Evolutionary conservation across 2,329 filamentous ascomycete species (phyloP).

Genomic region (Drechslerella dactyloides): DNA sequence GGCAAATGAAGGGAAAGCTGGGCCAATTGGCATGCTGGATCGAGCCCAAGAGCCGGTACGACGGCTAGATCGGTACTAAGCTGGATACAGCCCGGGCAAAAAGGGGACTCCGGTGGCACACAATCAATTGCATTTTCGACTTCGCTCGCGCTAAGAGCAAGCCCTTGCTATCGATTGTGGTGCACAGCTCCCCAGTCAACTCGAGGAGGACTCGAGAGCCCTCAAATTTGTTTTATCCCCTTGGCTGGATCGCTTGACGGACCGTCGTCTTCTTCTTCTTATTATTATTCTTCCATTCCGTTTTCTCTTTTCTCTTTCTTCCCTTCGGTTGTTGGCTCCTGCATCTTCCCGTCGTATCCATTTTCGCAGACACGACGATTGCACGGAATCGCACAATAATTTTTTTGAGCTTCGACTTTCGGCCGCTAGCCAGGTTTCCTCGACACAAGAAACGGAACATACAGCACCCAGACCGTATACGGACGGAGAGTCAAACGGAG

Average conservation of each 20-base stretch:
- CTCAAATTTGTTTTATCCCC: slow-evolving; percentile 17
- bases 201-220: slow-evolving; percentile 33
- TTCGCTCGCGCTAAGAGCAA: slow-evolving; percentile 4
- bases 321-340: slow-evolving; percentile 26
- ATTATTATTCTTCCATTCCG: slow-evolving; percentile 13
- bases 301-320: slow-evolving; percentile 27
- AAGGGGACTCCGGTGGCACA: slow-evolving; percentile 30
- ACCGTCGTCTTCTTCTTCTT: slow-evolving; percentile 15
- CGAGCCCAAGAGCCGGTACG: slow-evolving; percentile 43
- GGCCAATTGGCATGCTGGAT: slow-evolving; percentile 21
- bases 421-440: neutral
- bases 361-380: neutral
- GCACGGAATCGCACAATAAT: slow-evolving; percentile 26
- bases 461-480: slow-evolving; percentile 2
- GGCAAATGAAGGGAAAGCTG: neutral
- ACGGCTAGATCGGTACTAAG: slow-evolving; percentile 50
- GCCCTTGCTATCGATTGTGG: slow-evolving; percentile 45
- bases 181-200: slow-evolving; percentile 21
- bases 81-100: slow-evolving; percentile 44
- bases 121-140: slow-evolving; percentile 9
- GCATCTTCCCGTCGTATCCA: neutral
- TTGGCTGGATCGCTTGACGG: slow-evolving; percentile 4
- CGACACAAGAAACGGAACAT: neutral
- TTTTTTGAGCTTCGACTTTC: slow-evolving; percentile 21
- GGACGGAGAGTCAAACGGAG: slow-evolving; percentile 1